Percentiles rank a stretch among this genome's conserved stretches.
These are phyloP conservation scores for Penicillium odoratum DNA, from an alignment of 495 filamentous ascomycete species.

Conservation along the genomic window DNA sequence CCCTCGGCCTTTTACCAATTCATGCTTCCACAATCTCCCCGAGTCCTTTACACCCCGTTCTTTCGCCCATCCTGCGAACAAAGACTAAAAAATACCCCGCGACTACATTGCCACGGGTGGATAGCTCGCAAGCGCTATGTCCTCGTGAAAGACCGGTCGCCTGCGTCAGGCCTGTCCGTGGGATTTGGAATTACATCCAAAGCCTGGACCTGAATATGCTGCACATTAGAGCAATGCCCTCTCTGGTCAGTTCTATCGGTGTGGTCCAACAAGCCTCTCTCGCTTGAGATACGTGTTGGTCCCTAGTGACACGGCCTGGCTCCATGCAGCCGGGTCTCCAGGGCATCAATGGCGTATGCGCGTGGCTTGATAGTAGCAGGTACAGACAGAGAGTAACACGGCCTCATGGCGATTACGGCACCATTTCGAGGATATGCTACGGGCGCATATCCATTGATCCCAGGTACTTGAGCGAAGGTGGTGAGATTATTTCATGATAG, in stretches of 20 bases:
- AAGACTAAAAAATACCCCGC: not conserved
- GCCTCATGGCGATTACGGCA: constrained; percentile 51
- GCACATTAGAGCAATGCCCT: too few species aligned
- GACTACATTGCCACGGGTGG: not conserved
- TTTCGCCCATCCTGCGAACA: not conserved
- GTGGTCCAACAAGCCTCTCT: too few species aligned
- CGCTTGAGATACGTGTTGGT: too few species aligned
- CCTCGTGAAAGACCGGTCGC: not conserved
- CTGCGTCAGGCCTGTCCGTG: too few species aligned
- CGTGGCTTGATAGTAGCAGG: constrained; percentile 46
- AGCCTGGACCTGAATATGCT: too few species aligned
- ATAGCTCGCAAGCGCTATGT: not conserved
- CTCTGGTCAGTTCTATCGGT: too few species aligned
- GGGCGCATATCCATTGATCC: constrained; percentile 33
- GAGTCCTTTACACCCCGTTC: not conserved
- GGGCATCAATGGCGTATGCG: constrained; percentile 42
- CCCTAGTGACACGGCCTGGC: constrained; percentile 33
- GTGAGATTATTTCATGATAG: too few species aligned
- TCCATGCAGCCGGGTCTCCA: constrained; percentile 41
- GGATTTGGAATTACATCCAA: too few species aligned
- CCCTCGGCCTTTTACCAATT: constrained; percentile 8
- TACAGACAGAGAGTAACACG: constrained; percentile 46
- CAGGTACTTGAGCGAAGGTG: too few species aligned
- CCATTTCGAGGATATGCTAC: constrained; percentile 50
- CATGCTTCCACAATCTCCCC: constrained; percentile 18